These are phyloP conservation scores for Xerocomellus chrysenteron DNA, from an alignment of 768 basidiomycete genomes.

Conservation along the genomic window DNA sequence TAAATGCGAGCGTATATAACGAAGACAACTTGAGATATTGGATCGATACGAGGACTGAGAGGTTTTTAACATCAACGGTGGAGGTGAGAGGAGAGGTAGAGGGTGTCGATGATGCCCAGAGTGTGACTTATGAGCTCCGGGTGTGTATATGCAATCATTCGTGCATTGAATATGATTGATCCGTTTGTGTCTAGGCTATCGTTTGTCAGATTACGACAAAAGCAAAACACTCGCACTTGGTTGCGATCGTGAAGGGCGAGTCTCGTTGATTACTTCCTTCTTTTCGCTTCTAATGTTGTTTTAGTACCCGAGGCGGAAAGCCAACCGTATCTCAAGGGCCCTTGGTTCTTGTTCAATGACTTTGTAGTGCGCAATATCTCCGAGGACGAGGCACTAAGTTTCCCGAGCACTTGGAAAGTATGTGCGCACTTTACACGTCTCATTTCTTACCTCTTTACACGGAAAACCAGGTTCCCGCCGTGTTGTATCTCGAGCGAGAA, in stretches of 20 bases:
- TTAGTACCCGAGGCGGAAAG: constrained; percentile 70
- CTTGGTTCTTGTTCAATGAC: constrained; percentile 97
- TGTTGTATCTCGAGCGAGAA: constrained; percentile 84
- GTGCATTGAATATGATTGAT: not conserved
- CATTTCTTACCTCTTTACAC: not conserved
- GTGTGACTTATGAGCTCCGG: constrained; percentile 66
- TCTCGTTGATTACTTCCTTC: not conserved
- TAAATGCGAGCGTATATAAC: constrained; percentile 45
- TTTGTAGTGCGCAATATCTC: constrained; percentile 84
- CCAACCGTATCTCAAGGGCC: constrained; percentile 37
- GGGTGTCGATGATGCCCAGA: constrained; percentile 54
- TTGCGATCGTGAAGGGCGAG: constrained; percentile 56
- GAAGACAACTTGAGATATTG: constrained; percentile 70
- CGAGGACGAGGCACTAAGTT: constrained; percentile 84
- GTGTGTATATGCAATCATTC: constrained; percentile 44
- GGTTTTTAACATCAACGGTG: constrained; percentile 59
- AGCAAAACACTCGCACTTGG: constrained; percentile 75
- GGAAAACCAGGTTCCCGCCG: constrained; percentile 67
- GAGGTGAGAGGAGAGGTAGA: constrained; percentile 47
- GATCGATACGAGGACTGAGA: constrained; percentile 50
- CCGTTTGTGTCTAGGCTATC: constrained; percentile 53
- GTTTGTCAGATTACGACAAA: constrained; percentile 55
- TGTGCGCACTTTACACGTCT: constrained; percentile 11
- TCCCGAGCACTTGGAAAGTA: constrained; percentile 92
- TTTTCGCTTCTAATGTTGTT: not conserved